Conservation (phyloP, 2,329 filamentous ascomycete genomes). For the Huntiella savannae region DNA sequence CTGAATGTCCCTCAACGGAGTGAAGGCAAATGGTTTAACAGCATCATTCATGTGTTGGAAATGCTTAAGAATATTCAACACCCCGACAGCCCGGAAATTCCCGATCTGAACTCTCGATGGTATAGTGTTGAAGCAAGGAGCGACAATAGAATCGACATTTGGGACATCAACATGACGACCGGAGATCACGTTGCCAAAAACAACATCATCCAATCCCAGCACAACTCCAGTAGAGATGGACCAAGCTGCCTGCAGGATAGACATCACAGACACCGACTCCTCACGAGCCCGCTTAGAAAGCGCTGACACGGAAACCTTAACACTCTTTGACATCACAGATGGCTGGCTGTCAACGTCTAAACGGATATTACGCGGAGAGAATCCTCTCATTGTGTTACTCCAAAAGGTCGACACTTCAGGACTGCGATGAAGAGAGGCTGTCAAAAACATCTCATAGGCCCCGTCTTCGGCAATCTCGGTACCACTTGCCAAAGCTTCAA, state of each 20-base stretch:
- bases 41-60: conserved; percentile 44
- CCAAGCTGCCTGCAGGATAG: conserved; percentile 57
- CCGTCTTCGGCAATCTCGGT: conserved; percentile 27
- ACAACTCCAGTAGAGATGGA: conserved; percentile 40
- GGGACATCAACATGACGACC: conserved; percentile 51
- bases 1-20: conserved; percentile 55
- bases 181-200: conserved; percentile 73
- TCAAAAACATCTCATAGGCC: conserved; percentile 45
- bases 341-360: too few species aligned
- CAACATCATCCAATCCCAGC: conserved; percentile 43
- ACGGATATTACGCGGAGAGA: neutral
- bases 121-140: conserved; percentile 82
- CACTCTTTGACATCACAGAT: neutral
- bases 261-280: conserved; percentile 39
- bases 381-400: conserved; percentile 19
- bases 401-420: conserved; percentile 44
- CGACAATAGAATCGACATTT: conserved; percentile 53
- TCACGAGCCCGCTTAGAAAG: neutral
- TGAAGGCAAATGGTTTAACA: conserved; percentile 51
- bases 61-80: conserved; percentile 32
- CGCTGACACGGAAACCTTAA: neutral
- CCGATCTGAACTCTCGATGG: conserved; percentile 44
- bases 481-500: conserved; percentile 39
- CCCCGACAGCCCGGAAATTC: conserved; percentile 24
- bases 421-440: conserved; percentile 31